Evolutionary conservation across 2,329 filamentous ascomycete species (phyloP), one percentile per base, ranked within the genome.

Genomic region (Penicillium sp.): DNA sequence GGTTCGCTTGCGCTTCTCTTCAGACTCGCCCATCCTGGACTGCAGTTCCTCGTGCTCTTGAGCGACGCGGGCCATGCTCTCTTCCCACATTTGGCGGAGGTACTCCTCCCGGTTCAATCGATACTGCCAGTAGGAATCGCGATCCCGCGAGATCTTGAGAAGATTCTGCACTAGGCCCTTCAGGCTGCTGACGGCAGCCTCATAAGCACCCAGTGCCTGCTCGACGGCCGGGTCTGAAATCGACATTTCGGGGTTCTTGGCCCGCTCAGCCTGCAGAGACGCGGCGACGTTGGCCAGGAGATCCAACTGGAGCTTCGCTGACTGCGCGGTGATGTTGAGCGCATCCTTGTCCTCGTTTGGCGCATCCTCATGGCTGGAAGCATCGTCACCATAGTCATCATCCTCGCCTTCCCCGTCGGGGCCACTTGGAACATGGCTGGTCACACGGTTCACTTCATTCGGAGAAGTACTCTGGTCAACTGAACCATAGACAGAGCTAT

Each of bases 61-160:
- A 19, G 93, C 95, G n/a, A 99, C 91, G 71, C 93, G 89, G 10
- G 95, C 93, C 95, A 99, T 97, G 78, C 93, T 98, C 72, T 99
- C 95, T 79, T 99, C 95, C 95, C 95, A 99, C 88, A 99, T 91
- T 62, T 91, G 89, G 40, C 95, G 88, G 80, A 98, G 90, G 74
- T 97, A 92, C 47, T 89, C 89, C 79, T 99, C 95, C 58, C 93
- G 89, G 69, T 97, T 93, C 44, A 99, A 83, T 15, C 93, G 89
- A 75, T 96, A 96, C 76, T 98, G 94, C 95, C 95, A 99, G 76
- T 96, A 97, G 0, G 92, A 89, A 77, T 99, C 95, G 56, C 96
- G 90, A 74, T 99, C 95, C 71, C 91, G 89, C 9, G 93, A 94
- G 72, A 99, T 98, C 55, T 93, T 92, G 51, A 97, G 83, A 9